Evolutionary conservation across 2,329 filamentous ascomycete species (phyloP).

Genomic region (Paradendryphiella salina): DNA sequence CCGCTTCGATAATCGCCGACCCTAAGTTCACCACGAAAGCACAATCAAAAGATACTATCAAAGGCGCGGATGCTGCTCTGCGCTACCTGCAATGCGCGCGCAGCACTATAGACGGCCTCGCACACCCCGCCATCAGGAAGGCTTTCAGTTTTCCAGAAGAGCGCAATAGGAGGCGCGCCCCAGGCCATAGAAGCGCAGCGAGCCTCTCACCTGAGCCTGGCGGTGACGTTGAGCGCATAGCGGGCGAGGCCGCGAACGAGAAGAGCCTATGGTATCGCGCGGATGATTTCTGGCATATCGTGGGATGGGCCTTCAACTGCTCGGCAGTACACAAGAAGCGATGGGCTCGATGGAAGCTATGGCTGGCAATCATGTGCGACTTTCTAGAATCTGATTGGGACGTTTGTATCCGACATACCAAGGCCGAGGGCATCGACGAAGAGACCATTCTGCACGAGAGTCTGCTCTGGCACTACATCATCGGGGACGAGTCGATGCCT

Average conservation of each 20-base stretch:
- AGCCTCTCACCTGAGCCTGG: constrained; percentile 39
- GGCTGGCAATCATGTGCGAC: constrained; percentile 79
- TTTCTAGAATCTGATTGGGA: constrained; percentile 72
- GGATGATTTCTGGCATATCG: constrained; percentile 83
- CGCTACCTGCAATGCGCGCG: constrained; percentile 71
- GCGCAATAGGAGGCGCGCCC: constrained; percentile 28
- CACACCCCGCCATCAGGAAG: constrained; percentile 64
- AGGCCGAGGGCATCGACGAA: constrained; percentile 16
- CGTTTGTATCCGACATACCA: constrained; percentile 52
- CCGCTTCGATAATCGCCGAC: constrained; percentile 81
- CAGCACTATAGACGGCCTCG: constrained; percentile 67
- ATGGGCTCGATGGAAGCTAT: constrained; percentile 80
- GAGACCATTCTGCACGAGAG: constrained; percentile 53
- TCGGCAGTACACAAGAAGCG: constrained; percentile 70
- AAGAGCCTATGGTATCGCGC: constrained; percentile 74
- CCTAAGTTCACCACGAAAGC: constrained; percentile 76
- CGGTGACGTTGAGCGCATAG: constrained; percentile 46
- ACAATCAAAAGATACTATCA: constrained; percentile 61
- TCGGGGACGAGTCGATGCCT: constrained; percentile 47
- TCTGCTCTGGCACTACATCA: constrained; percentile 63
- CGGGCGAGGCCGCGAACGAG: constrained; percentile 60
- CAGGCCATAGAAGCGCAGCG: constrained; percentile 21
- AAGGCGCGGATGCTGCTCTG: constrained; percentile 68
- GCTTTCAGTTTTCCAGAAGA: constrained; percentile 68
- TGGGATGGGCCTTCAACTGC: constrained; percentile 94